These are phyloP conservation scores for Striga asiatica DNA, from an alignment of 257 asterid genomes.

Conservation along the genomic window DNA sequence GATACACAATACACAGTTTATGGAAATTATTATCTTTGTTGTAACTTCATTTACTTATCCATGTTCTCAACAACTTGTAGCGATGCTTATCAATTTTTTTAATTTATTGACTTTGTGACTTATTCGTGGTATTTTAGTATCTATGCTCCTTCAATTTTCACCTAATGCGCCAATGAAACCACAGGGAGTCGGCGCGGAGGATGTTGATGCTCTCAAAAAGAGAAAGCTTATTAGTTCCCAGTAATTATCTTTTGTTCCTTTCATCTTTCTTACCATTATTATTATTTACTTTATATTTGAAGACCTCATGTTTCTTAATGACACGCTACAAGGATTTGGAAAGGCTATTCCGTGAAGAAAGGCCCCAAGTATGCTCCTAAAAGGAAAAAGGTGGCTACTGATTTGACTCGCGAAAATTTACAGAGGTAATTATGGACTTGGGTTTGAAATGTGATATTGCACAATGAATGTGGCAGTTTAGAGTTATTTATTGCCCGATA, in stretches of 20 bases:
- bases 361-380: slow-evolving; percentile 90
- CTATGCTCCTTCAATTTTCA: not conserved
- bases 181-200: slow-evolving; percentile 60
- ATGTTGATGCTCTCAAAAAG: slow-evolving; percentile 66
- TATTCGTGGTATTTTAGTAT: not conserved
- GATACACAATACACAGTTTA: too few relatives aligned
- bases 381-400: slow-evolving; percentile 89
- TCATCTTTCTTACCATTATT: not conserved
- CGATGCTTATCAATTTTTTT: slow-evolving; percentile 5
- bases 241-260: slow-evolving; percentile 39
- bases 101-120: not conserved
- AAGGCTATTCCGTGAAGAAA: slow-evolving; percentile 67
- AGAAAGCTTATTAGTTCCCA: slow-evolving; percentile 69
- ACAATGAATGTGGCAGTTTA: not conserved
- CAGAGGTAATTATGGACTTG: slow-evolving; percentile 42
- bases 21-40: not conserved
- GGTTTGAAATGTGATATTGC: not conserved
- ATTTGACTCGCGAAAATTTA: slow-evolving; percentile 79
- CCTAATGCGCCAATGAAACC: slow-evolving; percentile 10
- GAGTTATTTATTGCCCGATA: not conserved
- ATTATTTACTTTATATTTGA: too few relatives aligned
- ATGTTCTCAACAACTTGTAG: too few relatives aligned
- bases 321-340: slow-evolving; percentile 75
- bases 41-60: too few relatives aligned
- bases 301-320: too few relatives aligned